Conservation (phyloP, 768 basidiomycete genomes). For the Leucocoprinus leucothites region DNA sequence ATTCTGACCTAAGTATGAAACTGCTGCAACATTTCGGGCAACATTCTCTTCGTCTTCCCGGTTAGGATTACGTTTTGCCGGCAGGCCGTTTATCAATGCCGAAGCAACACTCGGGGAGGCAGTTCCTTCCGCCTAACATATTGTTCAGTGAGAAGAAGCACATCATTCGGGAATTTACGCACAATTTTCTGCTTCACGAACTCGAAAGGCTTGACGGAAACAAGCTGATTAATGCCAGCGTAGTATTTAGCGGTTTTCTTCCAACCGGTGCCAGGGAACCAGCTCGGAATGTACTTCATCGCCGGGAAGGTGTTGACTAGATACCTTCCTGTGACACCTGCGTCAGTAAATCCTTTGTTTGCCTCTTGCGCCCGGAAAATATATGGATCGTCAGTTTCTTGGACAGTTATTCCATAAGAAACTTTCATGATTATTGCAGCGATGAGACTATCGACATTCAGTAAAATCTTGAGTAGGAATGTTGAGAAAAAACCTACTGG, state of each 20-base stretch:
- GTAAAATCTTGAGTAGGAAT: neutral
- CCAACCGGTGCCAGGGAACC: conserved; percentile 46
- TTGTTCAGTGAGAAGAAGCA: neutral
- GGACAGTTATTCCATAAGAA: conserved; percentile 9
- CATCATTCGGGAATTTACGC: neutral
- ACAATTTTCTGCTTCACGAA: conserved; percentile 33
- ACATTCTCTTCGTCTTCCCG: conserved; percentile 12
- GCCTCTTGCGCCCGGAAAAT: conserved; percentile 23
- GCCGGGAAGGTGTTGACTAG: conserved; percentile 25
- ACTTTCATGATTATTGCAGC: conserved; percentile 9
- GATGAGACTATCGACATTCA: conserved; percentile 1
- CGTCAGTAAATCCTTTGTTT: conserved; percentile 20
- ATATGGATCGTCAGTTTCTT: conserved; percentile 2
- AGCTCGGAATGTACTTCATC: conserved; percentile 26
- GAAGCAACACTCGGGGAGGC: conserved; percentile 6
- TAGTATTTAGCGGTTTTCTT: conserved; percentile 23
- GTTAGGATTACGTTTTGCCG: neutral
- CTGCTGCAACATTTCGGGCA: conserved; percentile 23
- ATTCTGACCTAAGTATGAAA: conserved; percentile 22
- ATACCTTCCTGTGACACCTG: conserved; percentile 25
- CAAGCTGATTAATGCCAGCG: conserved; percentile 25
- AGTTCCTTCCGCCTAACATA: neutral
- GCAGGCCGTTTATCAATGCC: neutral
- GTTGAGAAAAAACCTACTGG: conserved; percentile 18
- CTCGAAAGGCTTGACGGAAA: conserved; percentile 37